Conservation (phyloP, 768 basidiomycete species). For the Tricholoma matsutake region DNA sequence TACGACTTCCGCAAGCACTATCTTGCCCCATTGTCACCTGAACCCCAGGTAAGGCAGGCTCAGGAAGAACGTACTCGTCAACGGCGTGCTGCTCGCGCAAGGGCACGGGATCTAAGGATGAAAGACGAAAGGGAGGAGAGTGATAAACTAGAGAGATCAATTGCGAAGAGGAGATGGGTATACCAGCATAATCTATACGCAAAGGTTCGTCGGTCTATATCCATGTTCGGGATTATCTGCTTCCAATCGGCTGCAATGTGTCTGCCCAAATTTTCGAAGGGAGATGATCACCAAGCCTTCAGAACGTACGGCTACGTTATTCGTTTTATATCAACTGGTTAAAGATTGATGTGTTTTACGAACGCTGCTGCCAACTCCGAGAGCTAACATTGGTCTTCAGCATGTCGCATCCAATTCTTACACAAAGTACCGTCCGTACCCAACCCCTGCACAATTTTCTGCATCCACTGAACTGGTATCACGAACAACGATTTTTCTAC, state of each 20-base stretch:
- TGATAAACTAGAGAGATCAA: slow-evolving; percentile 74
- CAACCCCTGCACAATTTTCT: slow-evolving; percentile 81
- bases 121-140: slow-evolving; percentile 50
- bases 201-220: slow-evolving; percentile 55
- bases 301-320: background rate
- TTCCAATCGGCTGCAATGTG: background rate
- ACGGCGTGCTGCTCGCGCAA: slow-evolving; percentile 36
- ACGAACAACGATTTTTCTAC: slow-evolving; percentile 75
- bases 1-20: slow-evolving; percentile 83
- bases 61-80: slow-evolving; percentile 29
- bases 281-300: background rate
- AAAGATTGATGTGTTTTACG: background rate
- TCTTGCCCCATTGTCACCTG: slow-evolving; percentile 59
- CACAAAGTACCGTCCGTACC: slow-evolving; percentile 87
- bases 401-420: slow-evolving; percentile 87
- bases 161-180: slow-evolving; percentile 72
- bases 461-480: slow-evolving; percentile 71
- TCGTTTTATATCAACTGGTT: background rate
- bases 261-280: background rate
- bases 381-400: slow-evolving; percentile 35
- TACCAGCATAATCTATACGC: slow-evolving; percentile 80
- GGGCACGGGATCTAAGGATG: slow-evolving; percentile 55
- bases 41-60: slow-evolving; percentile 25
- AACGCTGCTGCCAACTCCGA: background rate
- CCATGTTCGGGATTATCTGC: background rate